Base-by-base conservation (phyloP, 2,329 filamentous ascomycete species). In the Cercospora berteroae region DNA sequence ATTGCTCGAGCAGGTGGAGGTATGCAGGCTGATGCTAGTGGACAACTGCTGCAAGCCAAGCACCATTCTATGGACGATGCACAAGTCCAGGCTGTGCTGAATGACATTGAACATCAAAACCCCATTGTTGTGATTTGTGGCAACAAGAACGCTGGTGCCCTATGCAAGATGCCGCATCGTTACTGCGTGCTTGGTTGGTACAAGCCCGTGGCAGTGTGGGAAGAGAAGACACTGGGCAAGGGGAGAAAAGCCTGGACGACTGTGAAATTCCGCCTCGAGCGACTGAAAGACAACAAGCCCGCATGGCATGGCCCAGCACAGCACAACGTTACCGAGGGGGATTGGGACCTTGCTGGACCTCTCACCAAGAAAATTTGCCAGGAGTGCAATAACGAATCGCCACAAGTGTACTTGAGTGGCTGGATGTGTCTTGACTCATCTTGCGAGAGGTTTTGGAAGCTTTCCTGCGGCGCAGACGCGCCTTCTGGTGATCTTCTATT, bases 161-260 rank as follows among this genome's bases (percentile, higher is more conserved):
- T 82, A 0, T 83, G 82, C 1, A 79, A 81, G 27, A 79, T 89
- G 7, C 84, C 85, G 0, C 82, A 89, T 66, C 79, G 83, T 0
- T 93, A 88, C 72, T 88, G 85, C 64, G 87, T 92, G 0, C 81
- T 93, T 50, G 89, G 83, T n/a, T 88, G 84, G 76, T 93, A 91
- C 75, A 86, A 88, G 59, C 81, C 91, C 12, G 90, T 89, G 0
- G 81, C 89, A 59, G 81, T 92, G 0, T 94, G 90, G 90, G 81
- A 79, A 10, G 90, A 94, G 72, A 84, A 82, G 67, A 80, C 80
- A 4, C 69, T 79, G 0, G 76, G 80, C 1, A 81, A 73, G 55
- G 68, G 67, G 16, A 60, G 62, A 10, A 75, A 71, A 50, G 62
- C 61, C 10, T 72, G 76, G 5, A 78, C 76, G 1, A 81, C 83